A percentile compares a stretch with the other conserved stretches of the same genome.
Evolutionary conservation across 352 stramenopile genomes (phyloP).

Genomic region (Elongisporangium senticosum): DNA sequence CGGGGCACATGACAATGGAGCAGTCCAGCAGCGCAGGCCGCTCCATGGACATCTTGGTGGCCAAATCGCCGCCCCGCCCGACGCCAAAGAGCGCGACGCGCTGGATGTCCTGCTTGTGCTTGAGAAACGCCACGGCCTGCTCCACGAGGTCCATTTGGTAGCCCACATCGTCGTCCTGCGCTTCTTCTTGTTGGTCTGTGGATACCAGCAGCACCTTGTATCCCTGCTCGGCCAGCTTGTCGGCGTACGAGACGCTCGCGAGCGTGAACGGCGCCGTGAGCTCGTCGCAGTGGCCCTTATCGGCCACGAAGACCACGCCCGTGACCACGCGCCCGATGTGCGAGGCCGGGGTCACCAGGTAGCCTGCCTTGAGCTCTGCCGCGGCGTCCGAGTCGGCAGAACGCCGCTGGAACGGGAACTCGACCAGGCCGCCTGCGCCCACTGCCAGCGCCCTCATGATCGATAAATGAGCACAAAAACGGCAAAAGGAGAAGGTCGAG

Average conservation of each 20-base stretch:
- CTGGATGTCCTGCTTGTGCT: constrained; percentile 66
- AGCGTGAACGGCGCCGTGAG: constrained; percentile 37
- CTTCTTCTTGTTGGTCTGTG: constrained; percentile 12
- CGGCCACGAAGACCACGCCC: constrained; percentile 64
- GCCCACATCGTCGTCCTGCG: constrained; percentile 6
- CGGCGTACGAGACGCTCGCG: constrained; percentile 66
- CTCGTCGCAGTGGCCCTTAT: constrained; percentile 27
- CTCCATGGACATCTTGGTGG: constrained; percentile 60
- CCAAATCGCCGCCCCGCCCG: constrained; percentile 58
- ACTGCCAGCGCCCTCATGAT: neutral
- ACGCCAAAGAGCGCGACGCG: constrained; percentile 65
- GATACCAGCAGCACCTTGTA: constrained; percentile 79
- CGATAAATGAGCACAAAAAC: neutral
- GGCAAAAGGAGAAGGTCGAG: neutral
- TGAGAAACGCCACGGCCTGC: constrained; percentile 52
- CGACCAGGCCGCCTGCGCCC: neutral
- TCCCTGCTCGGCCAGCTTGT: constrained; percentile 83
- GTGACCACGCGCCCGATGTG: constrained; percentile 83
- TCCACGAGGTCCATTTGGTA: constrained; percentile 30
- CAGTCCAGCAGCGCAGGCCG: constrained; percentile 39
- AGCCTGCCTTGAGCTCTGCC: constrained; percentile 33
- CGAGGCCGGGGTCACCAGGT: constrained; percentile 64
- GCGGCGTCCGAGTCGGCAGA: neutral
- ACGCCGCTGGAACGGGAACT: neutral
- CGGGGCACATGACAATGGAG: constrained; percentile 64